Base-by-base conservation (phyloP, 2,329 filamentous ascomycete species). In the Fusarium sp. region DNA sequence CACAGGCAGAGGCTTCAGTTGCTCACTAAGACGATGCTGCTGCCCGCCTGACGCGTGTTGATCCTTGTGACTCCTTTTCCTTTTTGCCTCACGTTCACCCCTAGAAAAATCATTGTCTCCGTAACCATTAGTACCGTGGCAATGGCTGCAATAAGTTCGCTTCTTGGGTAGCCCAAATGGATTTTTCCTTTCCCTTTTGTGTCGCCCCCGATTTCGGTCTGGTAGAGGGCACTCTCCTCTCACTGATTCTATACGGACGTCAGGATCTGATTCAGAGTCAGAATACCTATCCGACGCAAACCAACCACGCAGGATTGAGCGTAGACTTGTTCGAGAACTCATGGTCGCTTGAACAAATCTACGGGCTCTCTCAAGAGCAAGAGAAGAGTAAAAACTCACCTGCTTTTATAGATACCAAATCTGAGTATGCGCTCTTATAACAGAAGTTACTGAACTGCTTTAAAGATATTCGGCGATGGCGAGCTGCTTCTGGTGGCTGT, bases 321-420 rank as follows among this genome's bases (percentile, higher is more conserved):
- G 73, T 55, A 75, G 38, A 65, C 61, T 60, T 48, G 61, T 59
- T 49, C 73, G 52, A 52, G 73, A 28, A 24, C 54, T 58, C 73
- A 75, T 61, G n/a, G 44, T 20, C 36, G 33, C 38, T 61, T 56
- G n/a, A 55, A 55, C 68, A 39, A 26, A 44, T 51, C 44, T 48
- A 47, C 67, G 22, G 22, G 24, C 49, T 61, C 55, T 66, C 55
- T 69, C 56, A 36, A 11, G 35, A 22, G 7, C 24, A 42, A 14
- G n/a, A 13, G 31, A 10, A 38, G 20, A n/a, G 24, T 10, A 26
- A 49, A 20, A n/a, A n/a, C 68, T 55, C 58, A 63, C 69, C 68
- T 44, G 33, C 48, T 12, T 24, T 48, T 61, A 22, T 59, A 66
- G 33, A 41, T n/a, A 12, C 26, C 17, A 15, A 22, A 22, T 39